Base-by-base conservation (phyloP, 768 basidiomycete genomes). In the Daedaleopsis nitida region DNA sequence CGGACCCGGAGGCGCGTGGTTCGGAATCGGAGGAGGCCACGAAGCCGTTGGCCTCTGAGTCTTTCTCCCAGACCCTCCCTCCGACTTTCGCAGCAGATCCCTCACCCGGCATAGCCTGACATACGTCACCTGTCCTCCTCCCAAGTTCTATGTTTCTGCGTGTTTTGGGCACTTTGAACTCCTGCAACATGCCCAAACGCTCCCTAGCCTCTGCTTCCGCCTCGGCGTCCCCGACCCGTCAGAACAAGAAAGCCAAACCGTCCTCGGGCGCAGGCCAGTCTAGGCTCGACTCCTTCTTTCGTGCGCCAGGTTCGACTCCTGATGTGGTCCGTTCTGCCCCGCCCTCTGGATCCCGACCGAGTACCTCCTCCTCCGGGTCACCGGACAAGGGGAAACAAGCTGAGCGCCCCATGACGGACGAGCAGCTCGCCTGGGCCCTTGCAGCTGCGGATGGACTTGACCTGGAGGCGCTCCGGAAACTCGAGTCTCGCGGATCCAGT, bases 381-480 rank as follows among this genome's bases (percentile, higher is more conserved):
- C 5, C 6, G n/a, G 49, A 6, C 11, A 42, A 39, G 21, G 47
- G 43, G 32, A 54, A 38, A 55, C 23, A 44, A n/a, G n/a, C 35
- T 35, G 56, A 55, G 37, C 39, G 9, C 35, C 47, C 49, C 24
- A 47, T 38, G 55, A 55, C 56, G 37, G 67, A 68, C 49, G 67
- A 66, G 34, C 51, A 64, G 21, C 37, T 68, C 23, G 71, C 69
- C 16, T 67, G 66, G 59, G 56, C 57, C 39, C 55, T 70, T 10
- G 68, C 68, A 16, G 55, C 68, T 21, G 62, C 68, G 38, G 68
- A 71, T 23, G 70, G 70, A 5, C 57, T 68, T 34, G 67, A 71
- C 57, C 16, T 68, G 16, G 59, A 67, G 13, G 57, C 58, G 43
- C 62, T 71, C 21, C 60, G 58, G 21, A 60, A 60, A 47, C 64